Percentiles rank a stretch among this genome's conserved stretches.
These are phyloP conservation scores for Lepidopterella palustris DNA, from an alignment of 495 filamentous ascomycete species.

Conservation along the genomic window DNA sequence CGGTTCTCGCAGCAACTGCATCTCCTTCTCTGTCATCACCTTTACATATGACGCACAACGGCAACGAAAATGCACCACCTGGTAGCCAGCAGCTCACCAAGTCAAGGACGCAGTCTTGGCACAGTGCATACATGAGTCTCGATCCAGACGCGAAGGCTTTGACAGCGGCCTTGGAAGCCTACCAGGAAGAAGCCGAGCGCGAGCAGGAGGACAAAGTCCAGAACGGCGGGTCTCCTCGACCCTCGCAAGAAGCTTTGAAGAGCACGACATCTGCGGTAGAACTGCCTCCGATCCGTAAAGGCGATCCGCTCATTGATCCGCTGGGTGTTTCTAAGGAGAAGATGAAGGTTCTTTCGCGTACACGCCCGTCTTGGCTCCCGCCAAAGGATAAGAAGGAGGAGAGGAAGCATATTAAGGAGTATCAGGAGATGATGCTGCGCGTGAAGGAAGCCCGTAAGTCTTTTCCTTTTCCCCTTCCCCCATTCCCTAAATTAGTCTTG, in stretches of 20 bases:
- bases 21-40: slow-evolving; percentile 3
- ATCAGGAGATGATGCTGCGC: slow-evolving; percentile 84
- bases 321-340: slow-evolving; percentile 95
- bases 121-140: slow-evolving; percentile 53
- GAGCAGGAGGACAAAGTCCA: slow-evolving; percentile 47
- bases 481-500: background rate
- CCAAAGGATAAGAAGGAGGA: slow-evolving; percentile 93
- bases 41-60: background rate
- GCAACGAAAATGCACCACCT: slow-evolving; percentile 21
- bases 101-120: slow-evolving; percentile 73
- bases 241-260: slow-evolving; percentile 40
- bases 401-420: slow-evolving; percentile 82
- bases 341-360: slow-evolving; percentile 82
- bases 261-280: slow-evolving; percentile 41
- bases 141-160: slow-evolving; percentile 82
- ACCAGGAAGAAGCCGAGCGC: slow-evolving; percentile 53
- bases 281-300: slow-evolving; percentile 75
- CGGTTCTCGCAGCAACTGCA: background rate
- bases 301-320: slow-evolving; percentile 94
- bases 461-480: background rate
- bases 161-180: slow-evolving; percentile 81
- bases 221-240: slow-evolving; percentile 41
- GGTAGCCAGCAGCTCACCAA: slow-evolving; percentile 39
- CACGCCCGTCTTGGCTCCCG: slow-evolving; percentile 89
- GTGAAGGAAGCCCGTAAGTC: slow-evolving; percentile 63